Base-by-base conservation (phyloP, 495 filamentous ascomycete genomes). In the Cetradonia linearis region DNA sequence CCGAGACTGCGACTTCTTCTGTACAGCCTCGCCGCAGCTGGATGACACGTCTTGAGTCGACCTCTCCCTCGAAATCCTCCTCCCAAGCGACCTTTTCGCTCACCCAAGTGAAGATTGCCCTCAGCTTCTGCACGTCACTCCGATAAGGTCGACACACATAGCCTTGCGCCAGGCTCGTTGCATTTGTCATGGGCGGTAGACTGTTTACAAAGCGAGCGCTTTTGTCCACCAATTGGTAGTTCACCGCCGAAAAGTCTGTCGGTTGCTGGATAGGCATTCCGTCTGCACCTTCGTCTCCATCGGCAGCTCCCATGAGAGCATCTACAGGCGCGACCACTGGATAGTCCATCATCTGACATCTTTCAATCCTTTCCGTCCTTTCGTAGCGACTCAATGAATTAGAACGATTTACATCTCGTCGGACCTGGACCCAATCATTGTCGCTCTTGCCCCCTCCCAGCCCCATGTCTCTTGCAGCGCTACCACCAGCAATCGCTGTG, bases 71-170 rank as follows among this genome's bases (percentile, higher is more conserved):
- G 62, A 88, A 88, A 49, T 89, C 88, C 66, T 96, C 91, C 68
- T 99, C 93, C 92, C 93, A 99, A n/a, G 81, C 81, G 54, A 99
- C 83, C 67, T 93, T 93, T 69, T 97, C 93, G 23, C 90, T 82
- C 31, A 96, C 88, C 91, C 92, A 99, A 11, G 86, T 96, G 68
- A 96, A 99, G 55, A 97, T 96, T 1, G 93, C 90, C 25, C 93
- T 81, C 5, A 97, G 76, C 40, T 91, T 81, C 68, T 99, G 93
- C 1, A 96, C 88, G 65, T 97, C 94, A 70, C 88, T 96, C 55
- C 91, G 83, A 69, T 96, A 95, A 6, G 94, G 94, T 47, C 94
- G 84, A 67, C 94, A 97, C 31, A 99, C 83, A 67, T 95, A 95
- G 8, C 86, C 88, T 58, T 94, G 91, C 1, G 91, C 91, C 27